A percentile compares a stretch with the other conserved stretches of the same genome.
phyloP scores from a whole-genome alignment of 2,329 filamentous ascomycete genomes.

The Calonectria henricotiae region DNA sequence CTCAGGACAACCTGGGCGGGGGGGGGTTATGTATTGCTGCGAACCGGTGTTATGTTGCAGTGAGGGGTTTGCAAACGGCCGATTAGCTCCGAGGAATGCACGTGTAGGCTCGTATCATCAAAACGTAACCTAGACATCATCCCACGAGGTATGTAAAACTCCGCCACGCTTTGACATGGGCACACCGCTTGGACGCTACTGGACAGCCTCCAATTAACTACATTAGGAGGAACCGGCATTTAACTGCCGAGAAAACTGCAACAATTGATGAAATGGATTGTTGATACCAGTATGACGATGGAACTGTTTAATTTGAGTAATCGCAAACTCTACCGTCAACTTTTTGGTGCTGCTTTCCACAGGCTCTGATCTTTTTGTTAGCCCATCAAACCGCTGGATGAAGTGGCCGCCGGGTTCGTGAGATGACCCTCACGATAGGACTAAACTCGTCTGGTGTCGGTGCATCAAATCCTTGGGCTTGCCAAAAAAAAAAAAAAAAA shows the following conservation, averaged over 20 bases:
- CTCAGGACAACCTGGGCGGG: background rate
- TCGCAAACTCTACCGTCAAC: background rate
- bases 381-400: background rate
- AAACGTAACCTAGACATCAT: conserved; percentile 3
- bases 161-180: conserved; percentile 11
- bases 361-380: too few relatives aligned
- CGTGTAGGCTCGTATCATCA: conserved; percentile 18
- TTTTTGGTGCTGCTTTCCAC: background rate
- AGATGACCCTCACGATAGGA: background rate
- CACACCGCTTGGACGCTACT: conserved; percentile 3
- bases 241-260: background rate
- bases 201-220: background rate
- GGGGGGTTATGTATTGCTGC: background rate
- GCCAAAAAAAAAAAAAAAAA: background rate
- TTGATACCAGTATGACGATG: background rate
- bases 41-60: background rate
- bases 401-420: background rate
- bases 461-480: too few relatives aligned
- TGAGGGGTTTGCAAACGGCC: conserved; percentile 24
- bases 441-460: too few relatives aligned
- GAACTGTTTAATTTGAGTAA: background rate
- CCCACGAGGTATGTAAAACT: background rate
- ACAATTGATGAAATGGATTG: background rate
- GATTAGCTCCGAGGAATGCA: conserved; percentile 21
- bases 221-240: background rate